Evolutionary conservation across 2,329 filamentous ascomycete species (phyloP).

Genomic region (Verticillium nubilum): DNA sequence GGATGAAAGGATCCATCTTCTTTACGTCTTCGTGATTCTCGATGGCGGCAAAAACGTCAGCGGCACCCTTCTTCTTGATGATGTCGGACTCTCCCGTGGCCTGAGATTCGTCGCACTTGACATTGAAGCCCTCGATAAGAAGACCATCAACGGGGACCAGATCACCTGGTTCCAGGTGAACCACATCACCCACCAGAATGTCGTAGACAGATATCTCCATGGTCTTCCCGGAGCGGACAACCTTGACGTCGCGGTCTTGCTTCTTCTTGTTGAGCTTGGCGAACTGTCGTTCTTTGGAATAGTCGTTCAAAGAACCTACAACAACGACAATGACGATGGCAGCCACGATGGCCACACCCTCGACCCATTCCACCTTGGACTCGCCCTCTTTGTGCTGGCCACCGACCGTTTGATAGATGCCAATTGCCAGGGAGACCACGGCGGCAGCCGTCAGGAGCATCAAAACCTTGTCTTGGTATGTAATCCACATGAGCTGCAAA

Average conservation of each 20-base stretch:
- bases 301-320: constrained; percentile 74
- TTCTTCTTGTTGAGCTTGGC: constrained; percentile 76
- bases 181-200: constrained; percentile 63
- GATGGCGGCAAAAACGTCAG: constrained; percentile 66
- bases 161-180: constrained; percentile 70
- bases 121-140: constrained; percentile 65
- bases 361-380: constrained; percentile 68
- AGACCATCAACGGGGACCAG: constrained; percentile 70
- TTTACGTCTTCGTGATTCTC: constrained; percentile 59
- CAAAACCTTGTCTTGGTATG: constrained; percentile 77
- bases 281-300: constrained; percentile 75
- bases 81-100: constrained; percentile 76
- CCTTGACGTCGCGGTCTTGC: constrained; percentile 68
- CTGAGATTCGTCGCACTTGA: constrained; percentile 74
- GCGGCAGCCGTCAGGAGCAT: constrained; percentile 68
- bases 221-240: constrained; percentile 64
- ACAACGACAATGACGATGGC: constrained; percentile 72
- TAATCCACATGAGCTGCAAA: constrained; percentile 72
- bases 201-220: constrained; percentile 66
- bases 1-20: constrained; percentile 79
- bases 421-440: constrained; percentile 66
- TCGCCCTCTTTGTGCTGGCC: constrained; percentile 42
- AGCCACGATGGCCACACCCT: constrained; percentile 77
- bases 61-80: constrained; percentile 60
- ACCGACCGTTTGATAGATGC: constrained; percentile 70